Base-by-base conservation (phyloP, 1,139 yeast species). In the Blastobotrys aristatus region DNA sequence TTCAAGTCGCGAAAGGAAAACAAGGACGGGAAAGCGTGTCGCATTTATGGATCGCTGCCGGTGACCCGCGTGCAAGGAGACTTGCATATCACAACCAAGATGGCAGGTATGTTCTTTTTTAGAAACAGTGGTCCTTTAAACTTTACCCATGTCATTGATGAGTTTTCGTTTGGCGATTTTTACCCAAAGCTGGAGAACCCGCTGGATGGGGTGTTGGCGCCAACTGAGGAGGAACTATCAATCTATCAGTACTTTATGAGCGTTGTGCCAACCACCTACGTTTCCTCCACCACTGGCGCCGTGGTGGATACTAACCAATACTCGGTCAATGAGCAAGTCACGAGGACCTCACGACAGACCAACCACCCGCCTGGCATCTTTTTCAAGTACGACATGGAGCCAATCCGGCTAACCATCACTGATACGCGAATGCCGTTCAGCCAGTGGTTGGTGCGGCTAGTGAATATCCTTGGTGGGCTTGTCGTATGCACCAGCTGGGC, bases 131-230 rank as follows among this genome's bases (percentile, higher is more conserved):
- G 10, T 10, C 8, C 5, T 6, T 65, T 87, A 49, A 86, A 92
- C 63, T 85, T 90, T 60, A 77, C 96, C 1, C 98, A 92, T 66
- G 79, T 80, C 5, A 83, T 92, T 50, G 80, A 79, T 53, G 97
- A 92, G 65, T 79, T 89, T 54, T 89, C 97, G 8, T 92, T 82
- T 67, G 98, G 99, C 18, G 87, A 80, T 31, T 89, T 84, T 65
- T 89, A 80, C 61, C 97, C 98, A 2, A 84, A 78, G 57, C 75
- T 90, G 53, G 75, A 84, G 56, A 92, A 92, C 61, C 95, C 97
- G 5, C 73, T 94, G 55, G 98, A 92, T 62, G 76, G 74, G 4
- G 62, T 60, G 13, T 52, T 52, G 3, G 53, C 69, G 52, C 42
- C 60, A 69, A 38, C 27, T 7, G 51, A 68, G 71, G 1, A 83